Evolutionary conservation across 2,329 filamentous ascomycete genomes (phyloP).

Genomic region (Fusarium begoniae): DNA sequence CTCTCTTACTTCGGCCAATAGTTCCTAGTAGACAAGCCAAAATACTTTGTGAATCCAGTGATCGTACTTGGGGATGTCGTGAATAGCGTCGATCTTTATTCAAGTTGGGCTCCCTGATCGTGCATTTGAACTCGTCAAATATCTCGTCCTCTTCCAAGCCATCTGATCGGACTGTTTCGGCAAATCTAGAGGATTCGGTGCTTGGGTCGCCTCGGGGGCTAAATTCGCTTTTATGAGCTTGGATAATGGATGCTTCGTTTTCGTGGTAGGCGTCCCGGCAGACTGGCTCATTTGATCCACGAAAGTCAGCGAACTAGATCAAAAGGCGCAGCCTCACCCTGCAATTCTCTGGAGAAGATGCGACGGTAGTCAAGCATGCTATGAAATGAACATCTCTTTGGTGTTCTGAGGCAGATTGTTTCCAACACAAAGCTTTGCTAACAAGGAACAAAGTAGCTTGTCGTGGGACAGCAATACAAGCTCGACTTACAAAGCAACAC

Average conservation of each 20-base stretch:
- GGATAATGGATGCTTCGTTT: not conserved
- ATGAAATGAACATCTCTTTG: not conserved
- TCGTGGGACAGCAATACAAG: not conserved
- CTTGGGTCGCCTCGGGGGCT: too few species aligned
- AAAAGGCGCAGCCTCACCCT: not conserved
- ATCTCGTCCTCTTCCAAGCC: not conserved
- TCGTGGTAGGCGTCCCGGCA: not conserved
- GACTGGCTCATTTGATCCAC: not conserved
- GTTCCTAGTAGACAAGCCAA: not conserved
- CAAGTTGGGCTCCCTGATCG: not conserved
- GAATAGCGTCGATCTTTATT: too few species aligned
- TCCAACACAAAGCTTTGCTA: not conserved
- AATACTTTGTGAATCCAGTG: too few species aligned
- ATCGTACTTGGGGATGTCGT: not conserved
- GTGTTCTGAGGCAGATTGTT: too few species aligned
- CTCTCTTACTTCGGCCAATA: too few species aligned
- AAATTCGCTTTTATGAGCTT: accelerated
- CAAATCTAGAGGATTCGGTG: not conserved
- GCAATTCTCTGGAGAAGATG: too few species aligned
- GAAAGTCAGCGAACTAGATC: not conserved
- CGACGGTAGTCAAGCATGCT: accelerated
- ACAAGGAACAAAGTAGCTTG: not conserved
- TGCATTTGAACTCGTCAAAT: not conserved
- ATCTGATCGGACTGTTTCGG: not conserved
- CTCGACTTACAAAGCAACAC: not conserved